Conservation (phyloP, 2,329 filamentous ascomycete genomes). For the Penicillium sp. region DNA sequence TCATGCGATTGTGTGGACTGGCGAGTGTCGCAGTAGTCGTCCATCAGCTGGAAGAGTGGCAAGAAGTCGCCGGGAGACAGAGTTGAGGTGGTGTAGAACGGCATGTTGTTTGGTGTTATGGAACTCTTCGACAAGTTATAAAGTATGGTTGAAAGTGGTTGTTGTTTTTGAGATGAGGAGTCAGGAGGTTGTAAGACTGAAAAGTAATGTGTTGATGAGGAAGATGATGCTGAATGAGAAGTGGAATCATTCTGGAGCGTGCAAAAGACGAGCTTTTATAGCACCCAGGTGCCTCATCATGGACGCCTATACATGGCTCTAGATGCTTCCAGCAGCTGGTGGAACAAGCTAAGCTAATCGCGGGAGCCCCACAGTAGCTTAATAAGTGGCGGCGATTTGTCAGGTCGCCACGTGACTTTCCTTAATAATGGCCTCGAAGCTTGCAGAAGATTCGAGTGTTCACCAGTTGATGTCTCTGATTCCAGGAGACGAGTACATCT, state of each 20-base stretch:
- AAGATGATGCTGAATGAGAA: neutral
- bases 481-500: constrained; percentile 72
- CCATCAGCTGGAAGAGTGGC: constrained; percentile 41
- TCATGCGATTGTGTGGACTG: neutral
- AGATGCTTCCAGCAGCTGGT: constrained; percentile 1
- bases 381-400: no score
- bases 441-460: neutral
- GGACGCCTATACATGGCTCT: neutral
- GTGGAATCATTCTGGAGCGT: neutral
- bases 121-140: neutral
- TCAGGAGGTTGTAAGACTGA: neutral
- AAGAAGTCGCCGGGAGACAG: constrained; percentile 29
- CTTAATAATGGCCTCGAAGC: neutral
- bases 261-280: constrained; percentile 2
- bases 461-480: constrained; percentile 66
- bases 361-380: constrained; percentile 8
- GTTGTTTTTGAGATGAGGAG: neutral
- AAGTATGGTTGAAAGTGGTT: no score
- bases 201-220: neutral
- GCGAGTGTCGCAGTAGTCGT: constrained; percentile 37
- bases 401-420: constrained; percentile 7
- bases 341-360: neutral
- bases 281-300: neutral
- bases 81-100: constrained; percentile 36
- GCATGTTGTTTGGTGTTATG: constrained; percentile 31